Evolutionary conservation across 169 alveolate genomes (phyloP).

Genomic region (Fabrea salina): DNA sequence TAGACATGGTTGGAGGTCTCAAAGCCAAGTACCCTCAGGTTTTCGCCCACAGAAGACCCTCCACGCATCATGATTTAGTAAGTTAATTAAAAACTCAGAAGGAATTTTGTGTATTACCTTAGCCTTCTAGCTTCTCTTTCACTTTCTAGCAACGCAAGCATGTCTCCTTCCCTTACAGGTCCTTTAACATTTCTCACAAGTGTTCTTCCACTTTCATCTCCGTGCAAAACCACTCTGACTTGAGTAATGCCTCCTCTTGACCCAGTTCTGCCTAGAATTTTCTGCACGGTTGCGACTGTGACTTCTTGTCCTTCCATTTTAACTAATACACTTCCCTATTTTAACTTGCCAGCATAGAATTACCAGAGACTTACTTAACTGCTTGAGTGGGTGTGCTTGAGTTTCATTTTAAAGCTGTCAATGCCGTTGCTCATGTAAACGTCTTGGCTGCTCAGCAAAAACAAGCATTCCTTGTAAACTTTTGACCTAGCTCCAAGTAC

Average conservation of each 20-base stretch:
- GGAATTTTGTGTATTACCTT: conserved; percentile 56
- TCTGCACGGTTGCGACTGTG: conserved; percentile 90
- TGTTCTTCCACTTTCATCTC: conserved; percentile 72
- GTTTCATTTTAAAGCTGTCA: too few species aligned
- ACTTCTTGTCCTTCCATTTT: conserved; percentile 29
- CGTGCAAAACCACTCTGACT: conserved; percentile 86
- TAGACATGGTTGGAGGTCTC: neutral
- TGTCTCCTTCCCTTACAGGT: conserved; percentile 98
- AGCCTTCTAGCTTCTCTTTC: conserved; percentile 98
- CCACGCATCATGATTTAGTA: too few species aligned
- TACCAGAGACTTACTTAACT: too few species aligned
- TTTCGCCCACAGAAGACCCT: too few species aligned
- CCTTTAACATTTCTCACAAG: conserved; percentile 97
- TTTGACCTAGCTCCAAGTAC: too few species aligned
- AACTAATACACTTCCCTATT: too few species aligned
- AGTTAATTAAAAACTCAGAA: too few species aligned
- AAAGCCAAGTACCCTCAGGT: conserved; percentile 7
- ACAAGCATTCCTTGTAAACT: too few species aligned
- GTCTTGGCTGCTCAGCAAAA: too few species aligned
- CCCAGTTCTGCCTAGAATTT: conserved; percentile 95
- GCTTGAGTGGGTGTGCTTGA: too few species aligned
- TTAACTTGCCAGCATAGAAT: too few species aligned
- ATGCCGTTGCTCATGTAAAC: too few species aligned
- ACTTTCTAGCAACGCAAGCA: conserved; percentile 95
- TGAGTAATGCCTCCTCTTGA: conserved; percentile 98